Conservation (phyloP, 1,284 basidiomycete genomes). For the Volvariella volvacea region DNA sequence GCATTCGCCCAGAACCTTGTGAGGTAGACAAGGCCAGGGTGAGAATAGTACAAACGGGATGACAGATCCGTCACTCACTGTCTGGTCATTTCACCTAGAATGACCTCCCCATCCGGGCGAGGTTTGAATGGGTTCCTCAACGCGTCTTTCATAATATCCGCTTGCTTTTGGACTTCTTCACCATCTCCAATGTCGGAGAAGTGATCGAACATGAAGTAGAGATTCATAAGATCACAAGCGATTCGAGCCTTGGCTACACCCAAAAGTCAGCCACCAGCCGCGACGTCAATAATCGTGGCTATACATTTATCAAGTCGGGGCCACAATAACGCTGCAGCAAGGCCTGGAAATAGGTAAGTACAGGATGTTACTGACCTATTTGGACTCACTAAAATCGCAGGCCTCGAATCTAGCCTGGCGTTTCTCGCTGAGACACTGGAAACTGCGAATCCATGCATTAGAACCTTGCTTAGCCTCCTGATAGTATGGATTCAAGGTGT, state of each 20-base stretch:
- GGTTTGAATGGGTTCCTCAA: slow-evolving; percentile 15
- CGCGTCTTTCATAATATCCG: slow-evolving; percentile 15
- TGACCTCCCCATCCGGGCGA: slow-evolving; percentile 13
- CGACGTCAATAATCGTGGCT: too few species aligned
- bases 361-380: too few species aligned
- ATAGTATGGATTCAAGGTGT: slow-evolving; percentile 16
- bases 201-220: slow-evolving; percentile 23
- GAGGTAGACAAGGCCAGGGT: too few species aligned
- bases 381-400: slow-evolving; percentile 18
- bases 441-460: slow-evolving; percentile 15
- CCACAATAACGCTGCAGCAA: too few species aligned
- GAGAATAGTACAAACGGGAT: too few species aligned
- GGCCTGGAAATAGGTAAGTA: too few species aligned
- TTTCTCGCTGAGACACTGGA: slow-evolving; percentile 16
- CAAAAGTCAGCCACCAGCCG: too few species aligned
- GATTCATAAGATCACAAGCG: slow-evolving; percentile 24
- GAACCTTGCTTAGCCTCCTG: slow-evolving; percentile 11
- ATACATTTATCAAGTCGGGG: too few species aligned
- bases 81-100: slow-evolving; percentile 15
- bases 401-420: slow-evolving; percentile 18
- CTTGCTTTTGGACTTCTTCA: slow-evolving; percentile 14
- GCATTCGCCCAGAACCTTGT: too few species aligned
- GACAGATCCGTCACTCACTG: too few species aligned
- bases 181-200: slow-evolving; percentile 20
- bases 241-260: slow-evolving; percentile 6